These are phyloP conservation scores for Epichloe sibirici DNA, from an alignment of 2,329 filamentous ascomycete species.

Conservation along the genomic window DNA sequence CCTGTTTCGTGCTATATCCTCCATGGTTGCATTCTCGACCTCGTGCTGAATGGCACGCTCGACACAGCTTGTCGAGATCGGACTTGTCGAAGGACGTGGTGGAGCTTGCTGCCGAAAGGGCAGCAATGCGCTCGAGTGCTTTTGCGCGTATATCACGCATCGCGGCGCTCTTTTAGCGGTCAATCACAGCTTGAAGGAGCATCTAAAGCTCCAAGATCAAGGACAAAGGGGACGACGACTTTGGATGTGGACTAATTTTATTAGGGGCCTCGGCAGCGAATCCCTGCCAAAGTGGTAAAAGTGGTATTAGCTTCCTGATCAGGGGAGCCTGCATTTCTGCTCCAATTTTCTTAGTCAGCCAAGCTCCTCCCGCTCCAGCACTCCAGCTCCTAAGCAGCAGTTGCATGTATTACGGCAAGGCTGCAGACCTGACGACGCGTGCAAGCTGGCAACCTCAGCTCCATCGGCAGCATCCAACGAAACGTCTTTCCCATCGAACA, in stretches of 20 bases:
- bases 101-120: slow-evolving; percentile 44
- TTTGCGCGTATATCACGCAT: slow-evolving; percentile 46
- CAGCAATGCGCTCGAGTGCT: slow-evolving; percentile 54
- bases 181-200: background rate
- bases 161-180: slow-evolving; percentile 23
- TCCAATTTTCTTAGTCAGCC: slow-evolving; percentile 27
- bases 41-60: slow-evolving; percentile 38
- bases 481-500: slow-evolving; percentile 12
- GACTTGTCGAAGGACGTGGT: slow-evolving; percentile 45
- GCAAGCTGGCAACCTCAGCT: slow-evolving; percentile 20
- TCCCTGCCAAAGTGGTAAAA: background rate
- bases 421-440: slow-evolving; percentile 21
- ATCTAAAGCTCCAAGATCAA: background rate
- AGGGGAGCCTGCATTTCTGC: background rate
- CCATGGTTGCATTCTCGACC: slow-evolving; percentile 36
- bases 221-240: background rate
- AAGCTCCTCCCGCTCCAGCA: slow-evolving; percentile 19
- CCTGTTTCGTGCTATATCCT: slow-evolving; percentile 23
- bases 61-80: slow-evolving; percentile 50
- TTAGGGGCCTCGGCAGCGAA: slow-evolving; percentile 1
- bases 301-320: background rate
- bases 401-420: background rate
- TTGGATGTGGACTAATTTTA: background rate
- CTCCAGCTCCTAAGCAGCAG: slow-evolving; percentile 5
- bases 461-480: slow-evolving; percentile 5